Evolutionary conservation across 345 rosid species (phyloP), one percentile per base, ranked within the genome.

Genomic region (Boechera retrofracta): DNA sequence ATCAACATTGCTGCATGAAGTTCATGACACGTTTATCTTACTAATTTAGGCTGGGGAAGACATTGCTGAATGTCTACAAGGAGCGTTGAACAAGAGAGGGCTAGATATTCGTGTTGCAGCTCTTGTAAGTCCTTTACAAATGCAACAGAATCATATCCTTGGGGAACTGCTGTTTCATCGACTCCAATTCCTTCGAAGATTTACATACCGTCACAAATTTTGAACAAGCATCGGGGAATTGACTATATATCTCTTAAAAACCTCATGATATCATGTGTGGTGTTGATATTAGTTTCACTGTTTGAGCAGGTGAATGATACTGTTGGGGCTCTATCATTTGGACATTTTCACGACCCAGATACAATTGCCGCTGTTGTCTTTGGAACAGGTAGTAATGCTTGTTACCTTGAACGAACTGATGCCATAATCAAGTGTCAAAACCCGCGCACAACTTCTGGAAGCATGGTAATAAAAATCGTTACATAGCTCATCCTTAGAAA

Each of bases 341-440:
- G 90, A 69, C 95, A 88, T 83, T 94, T 89, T 84, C 89, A 86
- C 82, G 98, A 94, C 44, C 84, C 82, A 42, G 98, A 94, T 81
- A 88, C 98, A 54, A 92, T 92, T 78, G 98, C 95, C 44, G 93
- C 98, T 47, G 98, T 92, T 76, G 89, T 92, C 74, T 83, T 94
- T 69, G 98, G 98, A 73, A 90, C 90, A 3, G 98, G 98, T 48
- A 92, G 97, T 55, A 94, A 94, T 84, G 98, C 98, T 16, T 89
- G 97, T 82, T 94, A 94, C 79, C 75, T 91, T 68, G 98, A 94
- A 83, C 85, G 93, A 51, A 90, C 97, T 15, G 96, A 94, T 82
- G 93, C 97, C 13, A 87, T 92, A 64, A 89, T 90, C 52, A 94
- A 94, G 82, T 87, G 91, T 77, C 98, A 92, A 78, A 97, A 97